phyloP scores from a whole-genome alignment of 83 land plant species.

The Larix sibirica region DNA sequence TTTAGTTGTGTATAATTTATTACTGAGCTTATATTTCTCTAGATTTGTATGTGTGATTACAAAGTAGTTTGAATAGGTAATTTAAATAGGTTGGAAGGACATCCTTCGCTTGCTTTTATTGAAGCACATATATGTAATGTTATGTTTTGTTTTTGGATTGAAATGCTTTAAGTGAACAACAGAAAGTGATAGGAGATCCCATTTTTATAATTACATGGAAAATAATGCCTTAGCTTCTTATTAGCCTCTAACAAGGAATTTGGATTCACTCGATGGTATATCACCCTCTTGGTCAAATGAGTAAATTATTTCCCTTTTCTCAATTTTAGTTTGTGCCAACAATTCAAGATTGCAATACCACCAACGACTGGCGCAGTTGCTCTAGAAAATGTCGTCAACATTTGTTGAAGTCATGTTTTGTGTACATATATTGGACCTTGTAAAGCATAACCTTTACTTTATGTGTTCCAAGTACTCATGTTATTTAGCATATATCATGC shows the following conservation, averaged over 20 bases:
- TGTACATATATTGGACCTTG: not conserved
- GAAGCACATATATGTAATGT: too few species aligned
- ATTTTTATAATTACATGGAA: too few species aligned
- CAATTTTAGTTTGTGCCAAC: constrained; percentile 48
- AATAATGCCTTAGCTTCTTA: too few species aligned
- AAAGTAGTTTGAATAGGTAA: too few species aligned
- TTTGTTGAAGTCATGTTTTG: constrained; percentile 17
- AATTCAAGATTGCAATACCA: constrained; percentile 45
- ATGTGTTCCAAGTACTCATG: not conserved
- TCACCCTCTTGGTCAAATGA: constrained; percentile 34
- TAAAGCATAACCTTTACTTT: not conserved
- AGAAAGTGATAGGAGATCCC: too few species aligned
- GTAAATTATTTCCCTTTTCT: constrained; percentile 30
- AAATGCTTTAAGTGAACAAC: too few species aligned
- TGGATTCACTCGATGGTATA: constrained; percentile 22
- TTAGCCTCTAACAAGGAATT: constrained; percentile 18
- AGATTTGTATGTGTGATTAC: too few species aligned
- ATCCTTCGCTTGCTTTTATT: too few species aligned
- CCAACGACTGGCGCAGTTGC: constrained; percentile 47
- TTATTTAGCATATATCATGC: constrained; percentile 1
- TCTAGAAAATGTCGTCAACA: constrained; percentile 44
- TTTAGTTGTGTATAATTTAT: too few species aligned
- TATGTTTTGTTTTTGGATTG: too few species aligned
- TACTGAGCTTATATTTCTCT: too few species aligned
- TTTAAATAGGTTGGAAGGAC: too few species aligned